These are phyloP conservation scores for Leccinum rimulosum DNA, from an alignment of 768 basidiomycete species.

Conservation along the genomic window DNA sequence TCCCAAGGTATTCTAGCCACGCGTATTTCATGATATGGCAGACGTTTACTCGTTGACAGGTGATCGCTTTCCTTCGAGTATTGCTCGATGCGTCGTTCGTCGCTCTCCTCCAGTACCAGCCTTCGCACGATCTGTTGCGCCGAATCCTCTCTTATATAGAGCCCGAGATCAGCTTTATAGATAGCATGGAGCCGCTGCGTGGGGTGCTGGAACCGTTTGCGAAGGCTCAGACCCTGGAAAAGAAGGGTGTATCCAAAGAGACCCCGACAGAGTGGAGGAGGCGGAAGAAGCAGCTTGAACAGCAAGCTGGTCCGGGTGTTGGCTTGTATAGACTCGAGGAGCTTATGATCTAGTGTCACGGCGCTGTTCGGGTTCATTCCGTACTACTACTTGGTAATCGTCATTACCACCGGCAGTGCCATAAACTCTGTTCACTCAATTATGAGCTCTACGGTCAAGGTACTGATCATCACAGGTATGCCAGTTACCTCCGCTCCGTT, in stretches of 20 bases:
- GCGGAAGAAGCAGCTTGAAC: slow-evolving; percentile 51
- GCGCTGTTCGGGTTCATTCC: background rate
- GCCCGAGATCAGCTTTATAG: slow-evolving; percentile 51
- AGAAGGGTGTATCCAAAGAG: slow-evolving; percentile 32
- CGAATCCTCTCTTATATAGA: slow-evolving; percentile 49
- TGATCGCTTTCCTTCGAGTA: slow-evolving; percentile 57
- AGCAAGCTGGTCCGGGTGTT: slow-evolving; percentile 50
- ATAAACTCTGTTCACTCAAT: background rate
- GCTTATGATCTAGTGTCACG: slow-evolving; percentile 44
- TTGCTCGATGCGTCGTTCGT: slow-evolving; percentile 74
- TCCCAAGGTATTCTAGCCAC: slow-evolving; percentile 38
- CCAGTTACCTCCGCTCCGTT: background rate
- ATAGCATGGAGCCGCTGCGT: slow-evolving; percentile 52
- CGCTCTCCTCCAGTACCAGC: slow-evolving; percentile 59
- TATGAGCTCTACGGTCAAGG: slow-evolving; percentile 21
- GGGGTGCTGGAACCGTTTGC: slow-evolving; percentile 65
- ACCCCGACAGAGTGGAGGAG: slow-evolving; percentile 46
- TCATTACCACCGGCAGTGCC: background rate
- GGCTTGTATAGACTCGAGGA: slow-evolving; percentile 75
- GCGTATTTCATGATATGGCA: slow-evolving; percentile 27
- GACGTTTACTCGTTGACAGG: slow-evolving; percentile 43
- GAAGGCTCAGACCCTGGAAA: slow-evolving; percentile 49
- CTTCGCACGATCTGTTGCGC: slow-evolving; percentile 53
- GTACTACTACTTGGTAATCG: background rate
- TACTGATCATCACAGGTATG: slow-evolving; percentile 30